phyloP scores from a whole-genome alignment of 176 grass and related monocot genomes.

The Aegilops bicornis region DNA sequence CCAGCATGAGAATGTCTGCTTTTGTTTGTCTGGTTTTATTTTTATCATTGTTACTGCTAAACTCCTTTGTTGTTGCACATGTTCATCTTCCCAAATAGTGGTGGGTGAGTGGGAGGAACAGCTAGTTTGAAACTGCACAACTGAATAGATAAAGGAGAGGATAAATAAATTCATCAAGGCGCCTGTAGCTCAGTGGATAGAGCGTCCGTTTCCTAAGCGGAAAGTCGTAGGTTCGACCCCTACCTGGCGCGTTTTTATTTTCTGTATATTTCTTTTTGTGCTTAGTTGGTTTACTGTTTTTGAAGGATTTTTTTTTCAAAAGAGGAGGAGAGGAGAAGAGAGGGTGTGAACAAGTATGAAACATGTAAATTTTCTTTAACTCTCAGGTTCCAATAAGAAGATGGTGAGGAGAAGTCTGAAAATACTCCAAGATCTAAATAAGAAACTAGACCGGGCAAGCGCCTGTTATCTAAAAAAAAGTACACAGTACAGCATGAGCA shows the following conservation, averaged over 20 bases:
- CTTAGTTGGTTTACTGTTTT: neutral
- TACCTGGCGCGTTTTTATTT: constrained; percentile 36
- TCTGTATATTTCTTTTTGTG: no score
- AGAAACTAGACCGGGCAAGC: no score
- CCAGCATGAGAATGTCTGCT: neutral
- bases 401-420: no score
- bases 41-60: neutral
- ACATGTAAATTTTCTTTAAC: no score
- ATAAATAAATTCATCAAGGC: neutral
- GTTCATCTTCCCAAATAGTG: neutral
- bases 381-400: no score
- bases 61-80: neutral
- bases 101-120: no score
- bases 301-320: neutral
- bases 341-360: no score
- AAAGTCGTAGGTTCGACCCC: constrained; percentile 83
- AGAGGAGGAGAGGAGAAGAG: no score
- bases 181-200: constrained; percentile 78
- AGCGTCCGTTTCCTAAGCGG: constrained; percentile 79
- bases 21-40: neutral
- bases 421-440: neutral
- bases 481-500: neutral
- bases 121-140: no score
- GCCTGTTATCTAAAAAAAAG: no score
- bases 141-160: fast-evolving